A percentile compares a stretch with the other conserved stretches of the same genome.
These are phyloP conservation scores for Lactifluus hygrophoroides DNA, from an alignment of 768 basidiomycete species.

Conservation along the genomic window DNA sequence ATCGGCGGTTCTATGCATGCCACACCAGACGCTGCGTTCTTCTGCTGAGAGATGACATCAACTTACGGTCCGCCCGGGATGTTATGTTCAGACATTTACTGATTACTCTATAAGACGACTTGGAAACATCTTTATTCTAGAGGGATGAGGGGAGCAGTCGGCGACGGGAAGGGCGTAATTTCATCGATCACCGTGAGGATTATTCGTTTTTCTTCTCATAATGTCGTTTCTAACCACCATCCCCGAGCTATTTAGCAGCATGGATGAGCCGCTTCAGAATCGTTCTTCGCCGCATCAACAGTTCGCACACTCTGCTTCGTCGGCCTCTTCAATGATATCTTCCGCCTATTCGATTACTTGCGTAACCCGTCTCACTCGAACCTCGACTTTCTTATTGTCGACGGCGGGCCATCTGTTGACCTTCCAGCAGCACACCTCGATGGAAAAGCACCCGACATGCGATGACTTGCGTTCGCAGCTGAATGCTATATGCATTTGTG, in stretches of 20 bases:
- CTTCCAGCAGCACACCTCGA: too few relatives aligned
- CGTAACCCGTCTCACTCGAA: too few relatives aligned
- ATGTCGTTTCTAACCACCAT: neutral
- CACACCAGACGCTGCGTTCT: slow-evolving; percentile 41
- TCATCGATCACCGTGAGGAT: neutral
- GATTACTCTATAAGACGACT: too few relatives aligned
- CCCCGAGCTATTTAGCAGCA: slow-evolving; percentile 5
- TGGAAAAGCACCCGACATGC: too few relatives aligned
- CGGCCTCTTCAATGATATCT: neutral
- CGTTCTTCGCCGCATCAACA: neutral
- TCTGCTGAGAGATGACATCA: slow-evolving; percentile 74
- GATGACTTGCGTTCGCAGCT: too few relatives aligned
- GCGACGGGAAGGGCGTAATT: neutral
- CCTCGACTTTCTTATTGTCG: too few relatives aligned
- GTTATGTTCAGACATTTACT: slow-evolving; percentile 20
- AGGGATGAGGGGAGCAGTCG: slow-evolving; percentile 1
- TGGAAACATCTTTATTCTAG: neutral
- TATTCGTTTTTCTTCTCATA: neutral
- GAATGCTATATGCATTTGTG: too few relatives aligned
- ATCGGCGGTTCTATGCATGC: slow-evolving; percentile 38
- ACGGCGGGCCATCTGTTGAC: too few relatives aligned
- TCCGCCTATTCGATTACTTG: too few relatives aligned
- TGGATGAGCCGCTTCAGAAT: too few relatives aligned
- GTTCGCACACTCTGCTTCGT: neutral
- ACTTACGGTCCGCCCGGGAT: slow-evolving; percentile 67